These are phyloP conservation scores for Hymenochaete sp. DNA, from an alignment of 1,284 basidiomycete genomes.

Conservation along the genomic window DNA sequence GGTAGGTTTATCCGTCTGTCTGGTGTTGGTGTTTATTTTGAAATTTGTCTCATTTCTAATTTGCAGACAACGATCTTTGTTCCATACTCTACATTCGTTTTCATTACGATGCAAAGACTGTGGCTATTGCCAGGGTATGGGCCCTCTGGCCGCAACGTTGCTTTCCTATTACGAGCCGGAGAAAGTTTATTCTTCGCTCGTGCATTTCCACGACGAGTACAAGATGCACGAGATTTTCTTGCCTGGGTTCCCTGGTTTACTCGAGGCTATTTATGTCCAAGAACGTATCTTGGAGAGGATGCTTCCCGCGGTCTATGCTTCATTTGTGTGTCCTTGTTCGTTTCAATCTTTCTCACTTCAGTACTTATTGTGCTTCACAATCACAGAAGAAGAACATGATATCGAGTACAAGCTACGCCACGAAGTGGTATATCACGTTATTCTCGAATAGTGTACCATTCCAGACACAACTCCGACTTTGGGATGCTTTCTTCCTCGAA, in stretches of 20 bases:
- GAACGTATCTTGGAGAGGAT: slow-evolving; percentile 76
- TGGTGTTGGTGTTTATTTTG: slow-evolving; percentile 10
- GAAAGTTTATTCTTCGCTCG: slow-evolving; percentile 76
- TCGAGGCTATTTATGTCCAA: slow-evolving; percentile 92
- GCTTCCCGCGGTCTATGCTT: slow-evolving; percentile 82
- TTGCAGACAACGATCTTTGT: slow-evolving; percentile 82
- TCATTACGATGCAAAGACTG: slow-evolving; percentile 80
- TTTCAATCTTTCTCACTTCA: not conserved
- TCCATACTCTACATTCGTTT: slow-evolving; percentile 91
- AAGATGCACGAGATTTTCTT: slow-evolving; percentile 83
- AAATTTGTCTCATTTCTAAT: slow-evolving; percentile 14
- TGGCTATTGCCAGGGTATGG: slow-evolving; percentile 99
- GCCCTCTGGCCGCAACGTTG: slow-evolving; percentile 90
- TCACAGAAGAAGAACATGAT: slow-evolving; percentile 72
- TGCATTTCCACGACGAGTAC: slow-evolving; percentile 84
- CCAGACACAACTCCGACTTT: slow-evolving; percentile 86
- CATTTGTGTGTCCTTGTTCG: slow-evolving; percentile 47
- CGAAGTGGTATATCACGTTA: slow-evolving; percentile 99
- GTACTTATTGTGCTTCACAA: not conserved
- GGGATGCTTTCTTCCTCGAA: slow-evolving; percentile 90
- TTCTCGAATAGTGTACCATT: slow-evolving; percentile 96
- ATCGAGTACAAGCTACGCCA: slow-evolving; percentile 89
- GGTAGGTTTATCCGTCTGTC: slow-evolving; percentile 40
- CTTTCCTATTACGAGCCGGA: slow-evolving; percentile 90
- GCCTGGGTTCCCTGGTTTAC: slow-evolving; percentile 92